A percentile compares a stretch with the other conserved stretches of the same genome.
Evolutionary conservation across 768 basidiomycete genomes (phyloP).

Genomic region (Cystobasidium ongulense): DNA sequence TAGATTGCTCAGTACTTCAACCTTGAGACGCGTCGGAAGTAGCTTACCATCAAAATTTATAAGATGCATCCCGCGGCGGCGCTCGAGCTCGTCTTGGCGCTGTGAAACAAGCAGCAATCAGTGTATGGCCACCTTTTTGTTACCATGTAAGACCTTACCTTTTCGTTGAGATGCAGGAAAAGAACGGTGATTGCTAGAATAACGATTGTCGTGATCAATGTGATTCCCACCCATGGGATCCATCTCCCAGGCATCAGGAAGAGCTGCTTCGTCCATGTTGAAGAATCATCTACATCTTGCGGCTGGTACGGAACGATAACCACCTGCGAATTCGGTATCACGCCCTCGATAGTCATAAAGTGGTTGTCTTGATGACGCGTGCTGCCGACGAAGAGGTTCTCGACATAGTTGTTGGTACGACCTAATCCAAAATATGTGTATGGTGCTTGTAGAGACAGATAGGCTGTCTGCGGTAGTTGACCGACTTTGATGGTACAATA

Average conservation of each 20-base stretch:
- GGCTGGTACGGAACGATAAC: constrained; percentile 75
- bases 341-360: constrained; percentile 87
- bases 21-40: too few species aligned
- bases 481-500: constrained; percentile 54
- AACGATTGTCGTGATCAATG: constrained; percentile 64
- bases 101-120: constrained; percentile 43
- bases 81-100: constrained; percentile 89
- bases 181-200: constrained; percentile 74
- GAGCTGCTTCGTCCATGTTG: constrained; percentile 70
- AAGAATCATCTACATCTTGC: constrained; percentile 45
- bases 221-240: constrained; percentile 95
- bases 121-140: too few species aligned
- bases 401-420: constrained; percentile 97
- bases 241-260: constrained; percentile 91
- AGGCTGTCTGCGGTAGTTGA: constrained; percentile 85
- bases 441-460: constrained; percentile 79
- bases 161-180: constrained; percentile 81
- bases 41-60: constrained; percentile 95
- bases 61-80: constrained; percentile 78
- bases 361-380: constrained; percentile 63
- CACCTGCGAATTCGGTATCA: constrained; percentile 93
- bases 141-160: constrained; percentile 56
- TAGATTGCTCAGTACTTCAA: too few species aligned
- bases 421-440: constrained; percentile 95
- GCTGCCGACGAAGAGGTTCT: constrained; percentile 92